Evolutionary conservation across 176 grass and related monocot species (phyloP).

Genomic region (Neostapfia colusana): DNA sequence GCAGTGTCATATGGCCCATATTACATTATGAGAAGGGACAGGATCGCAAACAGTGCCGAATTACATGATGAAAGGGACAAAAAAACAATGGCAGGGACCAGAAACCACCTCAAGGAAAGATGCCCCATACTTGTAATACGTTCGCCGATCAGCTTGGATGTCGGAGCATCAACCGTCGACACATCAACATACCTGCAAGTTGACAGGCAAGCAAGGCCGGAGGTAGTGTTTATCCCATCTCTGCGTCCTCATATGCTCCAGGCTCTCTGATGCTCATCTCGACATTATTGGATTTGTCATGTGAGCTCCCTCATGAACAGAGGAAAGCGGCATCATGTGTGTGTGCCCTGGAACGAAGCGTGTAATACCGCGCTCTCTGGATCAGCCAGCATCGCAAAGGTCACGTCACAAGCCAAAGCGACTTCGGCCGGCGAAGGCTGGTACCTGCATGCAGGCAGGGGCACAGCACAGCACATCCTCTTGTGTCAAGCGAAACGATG

Average conservation of each 20-base stretch:
- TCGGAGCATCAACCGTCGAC: slow-evolving; percentile 71
- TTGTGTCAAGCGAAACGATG: slow-evolving; percentile 11
- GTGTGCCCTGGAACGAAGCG: slow-evolving; percentile 1
- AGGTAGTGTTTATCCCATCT: slow-evolving; percentile 23
- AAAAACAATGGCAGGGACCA: slow-evolving; percentile 36
- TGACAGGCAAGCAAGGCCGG: slow-evolving; percentile 34
- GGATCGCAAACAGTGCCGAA: neutral
- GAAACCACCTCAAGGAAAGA: slow-evolving; percentile 81
- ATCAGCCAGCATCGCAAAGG: slow-evolving; percentile 87
- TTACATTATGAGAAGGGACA: slow-evolving; percentile 1
- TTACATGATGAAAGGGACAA: slow-evolving; percentile 5
- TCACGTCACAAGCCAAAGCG: slow-evolving; percentile 73
- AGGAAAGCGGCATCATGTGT: neutral
- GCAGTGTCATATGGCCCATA: slow-evolving; percentile 25
- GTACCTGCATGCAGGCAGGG: slow-evolving; percentile 57
- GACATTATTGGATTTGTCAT: slow-evolving; percentile 34
- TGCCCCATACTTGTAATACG: slow-evolving; percentile 58
- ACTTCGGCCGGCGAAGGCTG: slow-evolving; percentile 68
- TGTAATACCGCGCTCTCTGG: slow-evolving; percentile 67
- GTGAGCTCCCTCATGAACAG: slow-evolving; percentile 22
- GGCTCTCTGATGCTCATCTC: slow-evolving; percentile 35
- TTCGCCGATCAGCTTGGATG: slow-evolving; percentile 66
- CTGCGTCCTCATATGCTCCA: slow-evolving; percentile 31
- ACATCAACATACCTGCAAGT: slow-evolving; percentile 67
- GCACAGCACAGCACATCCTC: slow-evolving; percentile 3